Base-by-base conservation (phyloP, 1,284 basidiomycete genomes). In the Moesziomyces sp. region DNA sequence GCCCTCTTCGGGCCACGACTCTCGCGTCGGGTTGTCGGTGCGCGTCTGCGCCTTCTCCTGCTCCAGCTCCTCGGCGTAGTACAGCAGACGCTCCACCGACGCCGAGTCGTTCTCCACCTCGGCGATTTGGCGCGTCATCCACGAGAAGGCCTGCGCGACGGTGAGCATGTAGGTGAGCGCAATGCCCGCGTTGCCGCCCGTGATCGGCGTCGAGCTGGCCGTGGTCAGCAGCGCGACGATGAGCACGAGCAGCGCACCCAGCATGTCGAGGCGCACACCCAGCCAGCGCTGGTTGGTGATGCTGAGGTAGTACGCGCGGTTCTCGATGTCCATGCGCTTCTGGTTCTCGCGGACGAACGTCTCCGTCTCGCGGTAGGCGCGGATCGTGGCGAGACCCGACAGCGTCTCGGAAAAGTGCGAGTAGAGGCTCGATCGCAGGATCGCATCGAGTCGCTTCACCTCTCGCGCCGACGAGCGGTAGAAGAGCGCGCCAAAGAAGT, bases 401-500 rank as follows among this genome's bases (percentile, higher is more conserved):
- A 96, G 87, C n/a, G 91, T 91, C 85, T 97, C 95, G 50, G 91
- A 91, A 82, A 94, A 89, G 84, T 94, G 92, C 8, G 92, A 90
- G 81, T 94, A 94, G n/a, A 93, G 86, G 3, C 89, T 84, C 1
- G 90, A 91, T 16, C 85, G 81, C 77, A 91, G 86, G 13, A 91
- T 77, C 0, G 90, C 90, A 80, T 92, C 91, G 18, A 92, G 82
- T 13, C 90, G 88, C 87, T 97, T 97, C 74, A 97, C 87, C 83
- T 97, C 94, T 77, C 94, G 88, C 4, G 94, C 93, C 79, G 91
- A 93, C 1, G 91, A 88, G 44, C 93, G 90, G 83, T 97, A 97
- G 86, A 95, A 96, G 5, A 87, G 83, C 7, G 92, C 91, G 55
- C 77, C 74, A 30, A 73, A 68, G 57, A 66, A 79, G 61, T 83